Evolutionary conservation across 805 yeast species (phyloP).

Genomic region (Debaryomyces hansenii): DNA sequence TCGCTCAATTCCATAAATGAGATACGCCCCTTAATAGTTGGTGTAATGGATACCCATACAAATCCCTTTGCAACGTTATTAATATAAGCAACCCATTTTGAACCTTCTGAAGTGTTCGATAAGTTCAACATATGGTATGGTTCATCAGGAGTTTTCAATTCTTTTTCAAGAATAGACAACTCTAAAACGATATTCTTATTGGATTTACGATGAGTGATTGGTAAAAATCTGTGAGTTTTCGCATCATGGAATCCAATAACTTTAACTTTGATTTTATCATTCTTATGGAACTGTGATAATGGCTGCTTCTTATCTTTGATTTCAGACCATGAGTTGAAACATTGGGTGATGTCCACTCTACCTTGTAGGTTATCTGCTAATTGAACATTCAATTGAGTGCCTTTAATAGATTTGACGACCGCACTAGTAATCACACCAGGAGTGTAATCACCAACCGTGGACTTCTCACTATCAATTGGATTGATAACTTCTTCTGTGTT

Average conservation of each 20-base stretch:
- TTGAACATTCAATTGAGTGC: slow-evolving; percentile 70
- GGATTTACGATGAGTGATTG: slow-evolving; percentile 56
- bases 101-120: slow-evolving; percentile 49
- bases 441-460: slow-evolving; percentile 47
- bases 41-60: slow-evolving; percentile 70
- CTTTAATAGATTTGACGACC: slow-evolving; percentile 59
- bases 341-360: slow-evolving; percentile 72
- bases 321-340: slow-evolving; percentile 53
- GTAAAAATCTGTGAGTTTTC: slow-evolving; percentile 63
- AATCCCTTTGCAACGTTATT: slow-evolving; percentile 61
- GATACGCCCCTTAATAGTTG: slow-evolving; percentile 65
- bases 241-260: slow-evolving; percentile 79
- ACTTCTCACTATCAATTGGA: slow-evolving; percentile 60
- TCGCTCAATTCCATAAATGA: slow-evolving; percentile 63
- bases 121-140: slow-evolving; percentile 32
- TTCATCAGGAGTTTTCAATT: slow-evolving; percentile 24
- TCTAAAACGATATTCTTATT: slow-evolving; percentile 62
- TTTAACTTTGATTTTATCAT: slow-evolving; percentile 57
- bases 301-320: slow-evolving; percentile 62
- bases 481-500: slow-evolving; percentile 40
- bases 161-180: slow-evolving; percentile 54
- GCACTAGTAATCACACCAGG: slow-evolving; percentile 67
- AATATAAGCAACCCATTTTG: slow-evolving; percentile 57
- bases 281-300: slow-evolving; percentile 56
- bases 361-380: slow-evolving; percentile 80